These are phyloP conservation scores for Aspergillus steynii DNA, from an alignment of 495 filamentous ascomycete species.

Conservation along the genomic window DNA sequence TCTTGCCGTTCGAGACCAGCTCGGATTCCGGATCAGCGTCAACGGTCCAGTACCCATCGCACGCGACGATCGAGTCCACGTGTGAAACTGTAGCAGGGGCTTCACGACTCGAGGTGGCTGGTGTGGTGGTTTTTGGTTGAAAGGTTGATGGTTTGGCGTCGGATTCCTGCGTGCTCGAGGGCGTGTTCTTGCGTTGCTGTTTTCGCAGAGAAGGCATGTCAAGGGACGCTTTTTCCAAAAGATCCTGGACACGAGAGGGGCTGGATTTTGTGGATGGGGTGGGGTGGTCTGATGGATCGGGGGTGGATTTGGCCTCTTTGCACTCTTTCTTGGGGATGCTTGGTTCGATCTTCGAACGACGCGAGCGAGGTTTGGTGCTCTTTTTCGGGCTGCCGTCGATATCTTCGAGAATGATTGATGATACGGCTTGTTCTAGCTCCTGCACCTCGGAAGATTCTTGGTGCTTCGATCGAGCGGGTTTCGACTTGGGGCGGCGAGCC, in stretches of 20 bases:
- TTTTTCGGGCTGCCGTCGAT: background rate
- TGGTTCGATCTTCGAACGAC: background rate
- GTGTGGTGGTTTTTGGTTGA: background rate
- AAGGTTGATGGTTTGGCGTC: background rate
- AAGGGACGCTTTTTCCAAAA: slow-evolving; percentile 2
- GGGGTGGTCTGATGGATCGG: background rate
- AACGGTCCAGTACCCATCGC: slow-evolving; percentile 38
- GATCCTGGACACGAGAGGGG: slow-evolving; percentile 5
- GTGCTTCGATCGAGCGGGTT: background rate
- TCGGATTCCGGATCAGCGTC: slow-evolving; percentile 18
- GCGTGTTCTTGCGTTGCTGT: background rate
- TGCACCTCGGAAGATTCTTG: slow-evolving; percentile 10
- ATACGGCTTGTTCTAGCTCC: slow-evolving; percentile 24
- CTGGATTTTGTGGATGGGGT: background rate
- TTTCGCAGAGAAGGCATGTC: slow-evolving; percentile 5
- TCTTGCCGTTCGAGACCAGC: slow-evolving; percentile 6
- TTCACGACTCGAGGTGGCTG: background rate
- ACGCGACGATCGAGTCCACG: slow-evolving; percentile 31
- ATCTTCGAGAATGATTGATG: slow-evolving; percentile 13
- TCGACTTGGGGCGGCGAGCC: slow-evolving; percentile 11
- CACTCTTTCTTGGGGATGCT: background rate
- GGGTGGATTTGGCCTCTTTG: background rate
- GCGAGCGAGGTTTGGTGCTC: background rate
- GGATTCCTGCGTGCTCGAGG: background rate
- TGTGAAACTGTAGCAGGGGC: slow-evolving; percentile 11